phyloP scores from a whole-genome alignment of 192 early-diverging fungal species.

The Phlyctochytrium arcticum region DNA sequence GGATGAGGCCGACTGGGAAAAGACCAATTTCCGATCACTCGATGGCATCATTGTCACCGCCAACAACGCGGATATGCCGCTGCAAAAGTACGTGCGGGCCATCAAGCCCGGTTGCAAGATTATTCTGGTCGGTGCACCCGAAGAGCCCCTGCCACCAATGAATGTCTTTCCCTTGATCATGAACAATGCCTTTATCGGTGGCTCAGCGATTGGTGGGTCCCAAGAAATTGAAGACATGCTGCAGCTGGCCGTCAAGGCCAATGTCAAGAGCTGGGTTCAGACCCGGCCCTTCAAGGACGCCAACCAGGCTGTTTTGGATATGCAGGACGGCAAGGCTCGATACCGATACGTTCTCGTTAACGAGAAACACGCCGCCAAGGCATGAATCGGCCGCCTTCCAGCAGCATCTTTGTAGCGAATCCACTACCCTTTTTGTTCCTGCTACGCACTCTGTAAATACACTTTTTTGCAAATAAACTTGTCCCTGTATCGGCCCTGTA shows the following conservation, averaged over 20 bases:
- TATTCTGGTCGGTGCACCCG: slow-evolving; percentile 64
- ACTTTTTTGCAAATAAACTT: too few species aligned
- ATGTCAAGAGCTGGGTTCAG: slow-evolving; percentile 64
- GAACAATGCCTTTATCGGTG: slow-evolving; percentile 53
- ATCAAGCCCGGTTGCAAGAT: slow-evolving; percentile 53
- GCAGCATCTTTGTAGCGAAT: too few species aligned
- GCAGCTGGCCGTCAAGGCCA: slow-evolving; percentile 62
- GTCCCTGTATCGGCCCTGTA: too few species aligned
- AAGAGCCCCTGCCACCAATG: slow-evolving; percentile 43
- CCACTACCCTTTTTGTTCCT: too few species aligned
- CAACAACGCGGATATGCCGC: slow-evolving; percentile 10
- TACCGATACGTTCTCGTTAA: slow-evolving; percentile 64
- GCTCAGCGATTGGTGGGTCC: slow-evolving; percentile 61
- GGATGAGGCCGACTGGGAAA: slow-evolving; percentile 25
- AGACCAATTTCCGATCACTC: slow-evolving; percentile 40
- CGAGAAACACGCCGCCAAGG: slow-evolving; percentile 10
- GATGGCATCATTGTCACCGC: slow-evolving; percentile 30
- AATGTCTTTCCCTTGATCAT: slow-evolving; percentile 29
- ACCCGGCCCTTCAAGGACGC: slow-evolving; percentile 56
- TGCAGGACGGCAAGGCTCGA: slow-evolving; percentile 53
- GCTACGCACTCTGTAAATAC: too few species aligned
- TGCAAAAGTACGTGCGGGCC: slow-evolving; percentile 1
- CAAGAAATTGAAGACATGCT: slow-evolving; percentile 59
- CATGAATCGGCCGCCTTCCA: too few species aligned
- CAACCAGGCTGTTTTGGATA: slow-evolving; percentile 55